Evolutionary conservation across 2,329 filamentous ascomycete genomes (phyloP).

Genomic region (Ceratocystis destructans): DNA sequence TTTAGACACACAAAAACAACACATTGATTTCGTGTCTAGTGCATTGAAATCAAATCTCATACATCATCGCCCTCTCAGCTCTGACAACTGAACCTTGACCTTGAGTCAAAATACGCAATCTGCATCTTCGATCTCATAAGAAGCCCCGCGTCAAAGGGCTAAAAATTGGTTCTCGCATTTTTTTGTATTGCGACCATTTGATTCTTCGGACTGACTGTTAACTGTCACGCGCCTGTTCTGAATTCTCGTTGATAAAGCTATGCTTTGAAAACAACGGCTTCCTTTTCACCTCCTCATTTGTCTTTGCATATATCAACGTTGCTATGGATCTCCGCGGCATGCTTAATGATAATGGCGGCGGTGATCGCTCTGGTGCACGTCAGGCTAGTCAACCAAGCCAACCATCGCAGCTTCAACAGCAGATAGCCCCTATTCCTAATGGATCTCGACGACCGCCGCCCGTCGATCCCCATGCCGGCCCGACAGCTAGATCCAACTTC

Average conservation of each 20-base stretch:
- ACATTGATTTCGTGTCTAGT: neutral
- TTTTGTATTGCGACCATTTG: neutral
- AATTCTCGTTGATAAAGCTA: neutral
- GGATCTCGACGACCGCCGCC: conserved; percentile 10
- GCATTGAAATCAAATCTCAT: neutral
- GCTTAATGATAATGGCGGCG: conserved; percentile 39
- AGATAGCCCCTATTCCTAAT: conserved; percentile 22
- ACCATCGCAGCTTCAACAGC: conserved; percentile 22
- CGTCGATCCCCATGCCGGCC: conserved; percentile 22
- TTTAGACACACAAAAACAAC: neutral
- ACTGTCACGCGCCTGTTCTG: neutral
- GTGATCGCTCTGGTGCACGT: conserved; percentile 27
- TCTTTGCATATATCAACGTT: conserved; percentile 3
- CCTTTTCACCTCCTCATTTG: neutral
- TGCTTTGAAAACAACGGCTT: neutral
- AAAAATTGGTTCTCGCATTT: neutral
- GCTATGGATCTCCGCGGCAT: conserved; percentile 42
- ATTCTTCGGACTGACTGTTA: neutral
- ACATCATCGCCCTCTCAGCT: neutral
- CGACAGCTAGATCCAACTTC: conserved; percentile 20
- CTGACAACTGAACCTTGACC: neutral
- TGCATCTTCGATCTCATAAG: neutral
- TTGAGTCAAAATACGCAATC: neutral
- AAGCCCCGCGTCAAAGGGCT: neutral
- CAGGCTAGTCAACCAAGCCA: conserved; percentile 13